phyloP scores from a whole-genome alignment of 2,329 filamentous ascomycete genomes.

The Xylaria sp. region DNA sequence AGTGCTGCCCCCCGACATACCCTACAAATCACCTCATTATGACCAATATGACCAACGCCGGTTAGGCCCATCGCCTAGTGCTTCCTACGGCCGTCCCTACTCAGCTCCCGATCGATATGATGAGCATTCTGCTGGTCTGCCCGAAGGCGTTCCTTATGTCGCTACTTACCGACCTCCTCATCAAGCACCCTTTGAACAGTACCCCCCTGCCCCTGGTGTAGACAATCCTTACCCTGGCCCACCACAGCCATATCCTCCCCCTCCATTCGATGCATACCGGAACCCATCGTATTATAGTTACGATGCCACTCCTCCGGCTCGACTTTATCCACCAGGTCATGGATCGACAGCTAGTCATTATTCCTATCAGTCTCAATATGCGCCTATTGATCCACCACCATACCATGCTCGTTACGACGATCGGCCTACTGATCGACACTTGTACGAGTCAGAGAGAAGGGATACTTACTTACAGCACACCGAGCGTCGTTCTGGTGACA shows the following conservation, averaged over 20 bases:
- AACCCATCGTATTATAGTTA: slow-evolving; percentile 17
- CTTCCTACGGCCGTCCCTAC: slow-evolving; percentile 22
- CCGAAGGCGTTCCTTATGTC: slow-evolving; percentile 6
- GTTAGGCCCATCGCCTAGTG: not conserved
- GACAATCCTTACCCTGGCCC: slow-evolving; percentile 18
- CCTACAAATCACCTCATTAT: slow-evolving; percentile 4
- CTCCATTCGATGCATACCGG: slow-evolving; percentile 5
- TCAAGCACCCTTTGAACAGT: slow-evolving; percentile 19
- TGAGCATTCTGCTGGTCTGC: slow-evolving; percentile 3
- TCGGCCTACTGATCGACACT: slow-evolving; percentile 8
- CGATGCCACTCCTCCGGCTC: slow-evolving; percentile 20
- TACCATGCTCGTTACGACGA: slow-evolving; percentile 18
- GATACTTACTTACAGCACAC: slow-evolving; percentile 9
- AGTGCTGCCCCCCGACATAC: slow-evolving; percentile 7
- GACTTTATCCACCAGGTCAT: slow-evolving; percentile 26
- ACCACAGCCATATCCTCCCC: slow-evolving; percentile 20
- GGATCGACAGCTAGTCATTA: slow-evolving; percentile 21
- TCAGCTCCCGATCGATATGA: slow-evolving; percentile 21
- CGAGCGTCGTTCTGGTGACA: slow-evolving; percentile 16
- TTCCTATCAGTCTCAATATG: slow-evolving; percentile 26
- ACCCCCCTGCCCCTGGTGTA: slow-evolving; percentile 22
- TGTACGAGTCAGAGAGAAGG: slow-evolving; percentile 14
- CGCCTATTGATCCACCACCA: slow-evolving; percentile 21
- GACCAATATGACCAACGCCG: slow-evolving; percentile 23
- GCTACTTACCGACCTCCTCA: slow-evolving; percentile 4